A percentile compares a stretch with the other conserved stretches of the same genome.
Evolutionary conservation across 768 basidiomycete species (phyloP).

Genomic region (Phlebiopsis gigantea): DNA sequence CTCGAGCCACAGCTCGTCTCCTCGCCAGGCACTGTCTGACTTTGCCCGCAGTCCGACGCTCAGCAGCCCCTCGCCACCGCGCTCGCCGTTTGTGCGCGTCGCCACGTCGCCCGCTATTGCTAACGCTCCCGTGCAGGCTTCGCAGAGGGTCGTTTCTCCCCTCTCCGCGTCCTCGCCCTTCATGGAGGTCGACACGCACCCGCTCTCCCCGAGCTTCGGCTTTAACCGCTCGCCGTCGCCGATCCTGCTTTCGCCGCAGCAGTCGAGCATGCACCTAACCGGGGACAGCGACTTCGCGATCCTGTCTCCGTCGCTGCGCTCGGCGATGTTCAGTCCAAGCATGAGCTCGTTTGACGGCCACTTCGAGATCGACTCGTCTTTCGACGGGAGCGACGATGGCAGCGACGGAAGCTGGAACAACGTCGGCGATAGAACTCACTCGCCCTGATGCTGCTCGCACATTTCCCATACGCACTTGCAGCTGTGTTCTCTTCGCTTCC

Average conservation of each 20-base stretch:
- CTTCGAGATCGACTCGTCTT: slow-evolving; percentile 13
- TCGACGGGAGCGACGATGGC: slow-evolving; percentile 18
- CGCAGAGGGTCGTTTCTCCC: too few relatives aligned
- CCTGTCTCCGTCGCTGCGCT: slow-evolving; percentile 22
- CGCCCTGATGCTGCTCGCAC: too few relatives aligned
- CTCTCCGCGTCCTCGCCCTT: slow-evolving; percentile 12
- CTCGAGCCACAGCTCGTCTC: not conserved
- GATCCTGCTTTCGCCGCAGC: slow-evolving; percentile 11
- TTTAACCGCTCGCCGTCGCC: slow-evolving; percentile 8
- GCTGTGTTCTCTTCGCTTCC: too few relatives aligned
- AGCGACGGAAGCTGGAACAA: slow-evolving; percentile 20
- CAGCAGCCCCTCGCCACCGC: not conserved
- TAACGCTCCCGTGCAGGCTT: too few relatives aligned
- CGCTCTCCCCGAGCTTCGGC: not conserved
- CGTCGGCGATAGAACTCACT: too few relatives aligned
- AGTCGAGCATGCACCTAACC: not conserved
- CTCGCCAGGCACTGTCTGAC: not conserved
- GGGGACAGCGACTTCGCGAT: slow-evolving; percentile 15
- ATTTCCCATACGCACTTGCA: too few relatives aligned
- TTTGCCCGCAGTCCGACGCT: slow-evolving; percentile 8
- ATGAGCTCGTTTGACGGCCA: slow-evolving; percentile 9
- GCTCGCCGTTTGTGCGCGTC: not conserved
- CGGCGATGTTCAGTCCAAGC: slow-evolving; percentile 23
- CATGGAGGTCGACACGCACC: not conserved
- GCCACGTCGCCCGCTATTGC: slow-evolving; percentile 11